These are phyloP conservation scores for Trichophaea hybrida DNA, from an alignment of 2,329 filamentous ascomycete genomes.

Conservation along the genomic window DNA sequence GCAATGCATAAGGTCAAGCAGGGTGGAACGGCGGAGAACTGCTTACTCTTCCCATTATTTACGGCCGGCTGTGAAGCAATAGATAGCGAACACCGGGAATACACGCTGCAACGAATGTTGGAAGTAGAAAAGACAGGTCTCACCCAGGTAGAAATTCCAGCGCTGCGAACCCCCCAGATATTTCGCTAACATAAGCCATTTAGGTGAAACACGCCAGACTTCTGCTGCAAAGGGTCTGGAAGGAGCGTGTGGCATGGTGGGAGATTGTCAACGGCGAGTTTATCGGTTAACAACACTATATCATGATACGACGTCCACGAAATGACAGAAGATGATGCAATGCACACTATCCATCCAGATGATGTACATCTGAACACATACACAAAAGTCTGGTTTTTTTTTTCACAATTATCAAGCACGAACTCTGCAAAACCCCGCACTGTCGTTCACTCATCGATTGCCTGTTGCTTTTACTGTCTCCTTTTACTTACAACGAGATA, in stretches of 20 bases:
- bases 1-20: conserved; percentile 48
- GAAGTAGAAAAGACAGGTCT: conserved; percentile 59
- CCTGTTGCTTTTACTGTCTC: neutral
- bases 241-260: conserved; percentile 54
- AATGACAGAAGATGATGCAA: neutral
- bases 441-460: neutral
- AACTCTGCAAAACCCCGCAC: neutral
- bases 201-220: conserved; percentile 46
- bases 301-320: neutral
- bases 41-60: conserved; percentile 67
- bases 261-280: conserved; percentile 52
- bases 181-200: conserved; percentile 16
- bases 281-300: conserved; percentile 40
- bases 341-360: neutral
- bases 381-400: neutral
- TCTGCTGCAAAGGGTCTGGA: conserved; percentile 56
- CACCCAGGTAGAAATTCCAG: conserved; percentile 46
- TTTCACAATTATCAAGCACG: neutral
- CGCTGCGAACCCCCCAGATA: neutral
- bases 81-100: conserved; percentile 40
- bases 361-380: neutral
- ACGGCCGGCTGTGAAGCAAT: conserved; percentile 63
- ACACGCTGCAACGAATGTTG: conserved; percentile 51
- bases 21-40: conserved; percentile 58
- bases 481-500: neutral